Evolutionary conservation across 805 yeast genomes (phyloP).

Genomic region (Kazachstania africana): DNA sequence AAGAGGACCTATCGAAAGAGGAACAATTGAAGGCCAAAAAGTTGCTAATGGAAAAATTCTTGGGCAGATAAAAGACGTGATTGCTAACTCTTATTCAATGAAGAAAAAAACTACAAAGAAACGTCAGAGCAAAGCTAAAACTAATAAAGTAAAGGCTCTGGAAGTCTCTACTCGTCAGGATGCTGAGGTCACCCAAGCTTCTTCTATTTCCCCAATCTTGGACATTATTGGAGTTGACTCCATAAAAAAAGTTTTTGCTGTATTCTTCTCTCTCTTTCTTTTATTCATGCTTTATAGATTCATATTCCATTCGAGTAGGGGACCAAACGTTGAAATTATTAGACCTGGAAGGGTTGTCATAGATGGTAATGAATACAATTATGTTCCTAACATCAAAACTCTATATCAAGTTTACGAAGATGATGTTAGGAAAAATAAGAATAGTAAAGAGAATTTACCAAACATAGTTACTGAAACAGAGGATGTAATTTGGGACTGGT

Average conservation of each 20-base stretch:
- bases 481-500: constrained; percentile 66
- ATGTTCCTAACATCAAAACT: constrained; percentile 32
- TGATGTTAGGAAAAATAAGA: constrained; percentile 10
- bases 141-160: background rate
- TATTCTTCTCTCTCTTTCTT: constrained; percentile 3
- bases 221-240: constrained; percentile 14
- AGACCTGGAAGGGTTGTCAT: constrained; percentile 22
- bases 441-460: constrained; percentile 3
- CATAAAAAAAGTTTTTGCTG: constrained; percentile 6
- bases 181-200: background rate
- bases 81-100: constrained; percentile 16
- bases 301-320: constrained; percentile 2
- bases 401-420: constrained; percentile 25
- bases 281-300: constrained; percentile 6
- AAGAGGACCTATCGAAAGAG: constrained; percentile 65
- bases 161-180: background rate
- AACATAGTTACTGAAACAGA: constrained; percentile 37
- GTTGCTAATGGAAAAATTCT: constrained; percentile 38
- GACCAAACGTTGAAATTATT: constrained; percentile 8
- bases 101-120: constrained; percentile 3
- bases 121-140: constrained; percentile 3
- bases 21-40: constrained; percentile 65
- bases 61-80: constrained; percentile 28
- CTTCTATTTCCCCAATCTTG: constrained; percentile 3
- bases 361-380: constrained; percentile 29